Evolutionary conservation across 1,139 yeast genomes (phyloP).

Genomic region (Yamadazyma diospyri): DNA sequence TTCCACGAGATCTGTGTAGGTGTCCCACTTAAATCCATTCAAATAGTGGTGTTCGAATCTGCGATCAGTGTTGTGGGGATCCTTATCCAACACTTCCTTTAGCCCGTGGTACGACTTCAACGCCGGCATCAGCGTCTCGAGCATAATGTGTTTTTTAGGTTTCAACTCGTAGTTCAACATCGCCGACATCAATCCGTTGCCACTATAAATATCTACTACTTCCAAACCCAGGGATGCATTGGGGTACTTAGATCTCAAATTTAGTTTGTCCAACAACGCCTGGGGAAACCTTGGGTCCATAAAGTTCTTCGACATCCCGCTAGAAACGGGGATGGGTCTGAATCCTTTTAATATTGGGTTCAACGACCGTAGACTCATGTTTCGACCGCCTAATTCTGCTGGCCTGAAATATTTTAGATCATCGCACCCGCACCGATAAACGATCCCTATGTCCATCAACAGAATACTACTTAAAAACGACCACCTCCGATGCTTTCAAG

Average conservation of each 20-base stretch:
- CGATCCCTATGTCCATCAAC: slow-evolving; percentile 41
- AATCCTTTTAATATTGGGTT: slow-evolving; percentile 27
- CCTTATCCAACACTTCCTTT: slow-evolving; percentile 12
- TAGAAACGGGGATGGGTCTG: slow-evolving; percentile 14
- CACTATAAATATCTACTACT: slow-evolving; percentile 64
- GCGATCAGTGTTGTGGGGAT: slow-evolving; percentile 21
- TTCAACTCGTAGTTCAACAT: slow-evolving; percentile 53
- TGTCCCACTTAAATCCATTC: slow-evolving; percentile 67
- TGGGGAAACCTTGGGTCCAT: slow-evolving; percentile 28
- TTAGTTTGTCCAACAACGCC: slow-evolving; percentile 38
- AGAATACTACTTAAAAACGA: slow-evolving; percentile 24
- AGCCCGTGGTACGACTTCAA: not conserved
- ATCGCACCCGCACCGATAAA: too few species aligned
- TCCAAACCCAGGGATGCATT: slow-evolving; percentile 39
- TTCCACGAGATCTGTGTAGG: slow-evolving; percentile 46
- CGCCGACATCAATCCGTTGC: slow-evolving; percentile 49
- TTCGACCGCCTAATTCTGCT: too few species aligned
- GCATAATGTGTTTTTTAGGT: slow-evolving; percentile 58
- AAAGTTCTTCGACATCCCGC: slow-evolving; percentile 17
- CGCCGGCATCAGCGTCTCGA: slow-evolving; percentile 35
- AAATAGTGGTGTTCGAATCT: slow-evolving; percentile 28
- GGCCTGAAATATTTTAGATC: not conserved
- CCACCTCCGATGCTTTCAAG: slow-evolving; percentile 15
- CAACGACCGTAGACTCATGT: slow-evolving; percentile 21
- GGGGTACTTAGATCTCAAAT: slow-evolving; percentile 40